Base-by-base conservation (phyloP, 345 rosid genomes). In the Sapria himalayana region DNA sequence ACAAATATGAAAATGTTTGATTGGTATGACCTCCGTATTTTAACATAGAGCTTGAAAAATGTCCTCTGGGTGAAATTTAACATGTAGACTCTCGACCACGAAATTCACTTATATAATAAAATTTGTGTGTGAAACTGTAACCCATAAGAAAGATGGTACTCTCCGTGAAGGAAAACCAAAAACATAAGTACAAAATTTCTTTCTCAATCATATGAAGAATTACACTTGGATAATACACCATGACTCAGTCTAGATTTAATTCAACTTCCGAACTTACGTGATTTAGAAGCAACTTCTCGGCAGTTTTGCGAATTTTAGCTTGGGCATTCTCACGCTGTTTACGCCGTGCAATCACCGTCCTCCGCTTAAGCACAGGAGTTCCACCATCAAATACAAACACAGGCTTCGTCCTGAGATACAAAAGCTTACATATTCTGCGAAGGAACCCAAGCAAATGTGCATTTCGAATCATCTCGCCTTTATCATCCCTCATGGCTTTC, bases 401-500 rank as follows among this genome's bases (percentile, higher is more conserved):
- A 5, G 94, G 98, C 54, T 82, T 89, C 16, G 94, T 78, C 59
- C 70, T 56, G 3, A 76, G 54, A 43, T 66, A 89, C 54, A 89
- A 39, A 29, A 82, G 75, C 64, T 89, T 89, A 64, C 94, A 89
- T 52, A 89, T 82, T 59, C 98, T 65, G 21, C 98, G 69, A 31
- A 89, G 79, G 68, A 89, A 78, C 1, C 94, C 98, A 15, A 89
- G 35, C 67, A 89, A 57, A 60, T 89, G 94, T 4, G 93, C 98
- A 55, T 74, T 78, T 35, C 80, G 74, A 0, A 82, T 61, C 98
- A 89, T 89, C 55, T 89, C 93, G 15, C 98, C 94, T 44, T 65
- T 76, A 33, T 89, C 98, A 31, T 89, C 94, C 32, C 94, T 64
- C 94, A 89, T 89, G 6, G 98, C 98, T 62, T 82, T 89, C 67